A percentile compares a stretch with the other conserved stretches of the same genome.
Conservation (phyloP, 371 early-diverging fungal genomes). For the Mortierella sp. region DNA sequence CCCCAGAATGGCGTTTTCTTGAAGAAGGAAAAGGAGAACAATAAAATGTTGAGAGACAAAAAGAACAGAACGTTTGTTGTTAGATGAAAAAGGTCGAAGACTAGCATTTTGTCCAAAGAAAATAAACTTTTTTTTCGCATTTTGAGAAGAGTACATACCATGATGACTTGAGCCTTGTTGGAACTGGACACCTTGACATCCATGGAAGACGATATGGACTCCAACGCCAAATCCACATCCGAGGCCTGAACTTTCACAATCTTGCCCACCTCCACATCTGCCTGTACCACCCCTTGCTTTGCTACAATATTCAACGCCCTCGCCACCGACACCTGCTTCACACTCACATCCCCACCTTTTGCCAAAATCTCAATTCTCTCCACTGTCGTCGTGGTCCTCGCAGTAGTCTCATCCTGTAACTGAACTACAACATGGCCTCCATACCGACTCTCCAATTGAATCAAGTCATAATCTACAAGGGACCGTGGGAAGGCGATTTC, state of each 20-base stretch:
- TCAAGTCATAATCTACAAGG: background rate
- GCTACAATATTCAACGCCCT: background rate
- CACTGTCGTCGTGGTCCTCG: background rate
- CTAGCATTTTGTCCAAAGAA: too few relatives aligned
- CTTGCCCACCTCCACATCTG: background rate
- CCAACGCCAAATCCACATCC: background rate
- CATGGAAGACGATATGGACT: background rate
- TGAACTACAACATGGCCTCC: background rate
- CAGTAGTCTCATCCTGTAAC: background rate
- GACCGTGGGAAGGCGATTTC: background rate
- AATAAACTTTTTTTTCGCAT: too few relatives aligned
- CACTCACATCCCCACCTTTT: background rate
- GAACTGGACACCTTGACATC: background rate
- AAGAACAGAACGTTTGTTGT: background rate
- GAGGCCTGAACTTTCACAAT: background rate
- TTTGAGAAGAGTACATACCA: background rate
- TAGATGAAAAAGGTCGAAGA: too few relatives aligned
- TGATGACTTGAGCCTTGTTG: background rate
- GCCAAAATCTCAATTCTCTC: background rate
- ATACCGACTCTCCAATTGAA: background rate
- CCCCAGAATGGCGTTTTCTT: conserved; percentile 6
- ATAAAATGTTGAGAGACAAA: background rate
- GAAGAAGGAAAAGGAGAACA: background rate
- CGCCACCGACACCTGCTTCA: background rate
- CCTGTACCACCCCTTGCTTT: background rate